phyloP scores from a whole-genome alignment of 495 filamentous ascomycete genomes.

The Hypoxylon trugodes region DNA sequence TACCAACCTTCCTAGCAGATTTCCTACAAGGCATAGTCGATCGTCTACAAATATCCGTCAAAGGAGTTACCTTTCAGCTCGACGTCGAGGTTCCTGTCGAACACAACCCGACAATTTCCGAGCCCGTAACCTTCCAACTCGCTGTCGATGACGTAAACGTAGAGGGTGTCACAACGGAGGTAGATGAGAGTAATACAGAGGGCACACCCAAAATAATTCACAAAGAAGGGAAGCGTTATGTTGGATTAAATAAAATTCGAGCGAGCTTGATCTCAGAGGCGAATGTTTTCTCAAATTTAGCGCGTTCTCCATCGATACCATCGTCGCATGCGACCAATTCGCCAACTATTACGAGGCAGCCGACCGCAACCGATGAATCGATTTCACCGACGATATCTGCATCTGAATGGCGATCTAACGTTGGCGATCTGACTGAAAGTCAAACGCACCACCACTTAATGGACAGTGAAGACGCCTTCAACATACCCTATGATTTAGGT shows the following conservation, averaged over 20 bases:
- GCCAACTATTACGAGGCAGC: slow-evolving; percentile 38
- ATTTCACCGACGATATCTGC: background rate
- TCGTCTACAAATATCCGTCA: slow-evolving; percentile 75
- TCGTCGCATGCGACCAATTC: slow-evolving; percentile 67
- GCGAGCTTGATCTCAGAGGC: slow-evolving; percentile 76
- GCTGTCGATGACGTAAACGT: slow-evolving; percentile 72
- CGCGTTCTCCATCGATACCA: slow-evolving; percentile 65
- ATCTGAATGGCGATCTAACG: slow-evolving; percentile 22
- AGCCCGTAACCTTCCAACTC: slow-evolving; percentile 70
- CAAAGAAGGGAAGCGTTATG: slow-evolving; percentile 70
- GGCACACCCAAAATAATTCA: slow-evolving; percentile 37
- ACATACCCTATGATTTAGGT: slow-evolving; percentile 58
- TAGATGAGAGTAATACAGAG: slow-evolving; percentile 22
- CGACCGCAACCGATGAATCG: slow-evolving; percentile 28
- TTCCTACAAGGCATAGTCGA: slow-evolving; percentile 86
- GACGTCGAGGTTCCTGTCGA: slow-evolving; percentile 73
- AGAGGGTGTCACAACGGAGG: slow-evolving; percentile 65
- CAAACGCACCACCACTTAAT: slow-evolving; percentile 40
- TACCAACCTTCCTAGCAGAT: slow-evolving; percentile 82
- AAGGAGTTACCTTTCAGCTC: slow-evolving; percentile 61
- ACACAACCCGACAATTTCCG: slow-evolving; percentile 55
- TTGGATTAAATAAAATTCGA: slow-evolving; percentile 69
- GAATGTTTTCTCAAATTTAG: slow-evolving; percentile 72
- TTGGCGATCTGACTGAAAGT: slow-evolving; percentile 43
- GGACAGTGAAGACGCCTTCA: slow-evolving; percentile 59